A percentile compares a stretch with the other conserved stretches of the same genome.
Conservation (phyloP, 306 rosid species). For the Delonix regia region DNA sequence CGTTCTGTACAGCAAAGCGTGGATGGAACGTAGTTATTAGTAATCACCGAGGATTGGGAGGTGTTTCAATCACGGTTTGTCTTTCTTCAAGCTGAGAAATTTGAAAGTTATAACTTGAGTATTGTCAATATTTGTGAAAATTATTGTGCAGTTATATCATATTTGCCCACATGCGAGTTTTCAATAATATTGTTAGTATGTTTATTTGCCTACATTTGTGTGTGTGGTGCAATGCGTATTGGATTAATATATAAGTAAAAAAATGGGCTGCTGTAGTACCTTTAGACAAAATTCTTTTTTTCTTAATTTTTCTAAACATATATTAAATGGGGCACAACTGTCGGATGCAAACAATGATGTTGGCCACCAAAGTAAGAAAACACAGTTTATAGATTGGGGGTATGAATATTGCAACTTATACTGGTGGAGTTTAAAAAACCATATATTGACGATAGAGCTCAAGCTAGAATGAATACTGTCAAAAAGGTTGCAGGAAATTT, state of each 20-base stretch:
- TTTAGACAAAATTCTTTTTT: background rate
- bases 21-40: conserved; percentile 88
- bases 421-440: background rate
- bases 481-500: background rate
- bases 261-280: background rate
- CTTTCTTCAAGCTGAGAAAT: conserved; percentile 29
- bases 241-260: background rate
- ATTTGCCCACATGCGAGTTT: too few relatives aligned
- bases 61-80: conserved; percentile 92
- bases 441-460: background rate
- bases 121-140: background rate
- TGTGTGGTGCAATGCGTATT: background rate
- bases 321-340: background rate
- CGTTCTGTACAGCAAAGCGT: conserved; percentile 67
- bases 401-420: background rate
- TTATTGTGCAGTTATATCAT: background rate
- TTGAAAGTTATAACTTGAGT: conserved; percentile 24
- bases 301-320: background rate
- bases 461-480: background rate
- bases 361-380: background rate
- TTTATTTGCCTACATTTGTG: background rate
- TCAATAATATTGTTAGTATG: background rate
- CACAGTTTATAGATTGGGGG: background rate
- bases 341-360: background rate
- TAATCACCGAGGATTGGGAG: conserved; percentile 97